Percentiles rank a stretch among this genome's conserved stretches.
These are phyloP conservation scores for Mycena crocata DNA, from an alignment of 768 basidiomycete species.

Conservation along the genomic window DNA sequence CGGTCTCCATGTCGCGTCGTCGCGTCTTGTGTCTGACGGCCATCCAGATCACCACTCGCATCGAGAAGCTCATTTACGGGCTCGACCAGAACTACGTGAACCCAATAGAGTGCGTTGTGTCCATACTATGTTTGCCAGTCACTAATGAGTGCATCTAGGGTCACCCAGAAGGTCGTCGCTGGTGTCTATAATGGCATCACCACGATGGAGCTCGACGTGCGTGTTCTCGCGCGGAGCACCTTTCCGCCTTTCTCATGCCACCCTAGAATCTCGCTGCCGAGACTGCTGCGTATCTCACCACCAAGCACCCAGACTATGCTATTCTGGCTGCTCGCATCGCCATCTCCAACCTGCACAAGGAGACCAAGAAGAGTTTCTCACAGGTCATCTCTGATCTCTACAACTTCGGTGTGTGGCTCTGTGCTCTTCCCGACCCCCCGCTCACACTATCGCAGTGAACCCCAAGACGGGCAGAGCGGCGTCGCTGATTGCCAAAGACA, in stretches of 20 bases:
- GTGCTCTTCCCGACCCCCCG: neutral
- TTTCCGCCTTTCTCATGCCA: slow-evolving; percentile 66
- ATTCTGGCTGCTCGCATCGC: slow-evolving; percentile 99
- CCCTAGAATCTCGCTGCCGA: slow-evolving; percentile 93
- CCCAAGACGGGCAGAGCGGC: slow-evolving; percentile 92
- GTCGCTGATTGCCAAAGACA: slow-evolving; percentile 92
- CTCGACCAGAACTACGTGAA: slow-evolving; percentile 94
- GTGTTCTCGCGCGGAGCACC: slow-evolving; percentile 41
- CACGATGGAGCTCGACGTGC: slow-evolving; percentile 95
- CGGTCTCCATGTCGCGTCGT: slow-evolving; percentile 36
- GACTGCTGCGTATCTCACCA: slow-evolving; percentile 97
- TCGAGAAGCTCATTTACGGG: slow-evolving; percentile 94
- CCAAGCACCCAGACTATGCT: slow-evolving; percentile 97
- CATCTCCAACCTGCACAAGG: slow-evolving; percentile 98
- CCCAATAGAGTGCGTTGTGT: slow-evolving; percentile 81
- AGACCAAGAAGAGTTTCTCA: slow-evolving; percentile 98
- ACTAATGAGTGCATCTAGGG: slow-evolving; percentile 56
- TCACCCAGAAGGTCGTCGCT: slow-evolving; percentile 91
- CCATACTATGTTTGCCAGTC: neutral
- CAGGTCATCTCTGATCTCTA: slow-evolving; percentile 93
- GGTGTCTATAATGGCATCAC: slow-evolving; percentile 97
- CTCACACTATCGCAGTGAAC: slow-evolving; percentile 68
- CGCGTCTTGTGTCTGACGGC: slow-evolving; percentile 31
- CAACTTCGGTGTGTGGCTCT: slow-evolving; percentile 72
- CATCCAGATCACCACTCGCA: slow-evolving; percentile 83